These are phyloP conservation scores for Perilla frutescens DNA, from an alignment of 257 asterid genomes.

Conservation along the genomic window DNA sequence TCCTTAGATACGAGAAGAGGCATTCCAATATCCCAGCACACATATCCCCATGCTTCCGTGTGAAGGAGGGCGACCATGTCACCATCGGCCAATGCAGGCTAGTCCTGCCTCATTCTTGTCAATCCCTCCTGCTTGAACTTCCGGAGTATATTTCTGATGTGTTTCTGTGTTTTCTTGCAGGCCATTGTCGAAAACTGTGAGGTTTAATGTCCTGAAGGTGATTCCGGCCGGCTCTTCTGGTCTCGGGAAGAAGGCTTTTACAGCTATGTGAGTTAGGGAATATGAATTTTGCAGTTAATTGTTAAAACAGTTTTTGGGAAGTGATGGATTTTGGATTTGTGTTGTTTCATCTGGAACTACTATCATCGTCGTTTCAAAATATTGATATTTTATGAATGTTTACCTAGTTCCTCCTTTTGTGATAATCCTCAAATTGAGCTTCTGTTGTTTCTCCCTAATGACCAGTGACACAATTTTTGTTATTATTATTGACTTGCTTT, in stretches of 20 bases:
- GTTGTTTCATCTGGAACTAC: constrained; percentile 33
- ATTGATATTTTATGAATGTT: constrained; percentile 25
- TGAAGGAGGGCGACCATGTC: constrained; percentile 83
- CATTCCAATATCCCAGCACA: constrained; percentile 88
- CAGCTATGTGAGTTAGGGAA: constrained; percentile 58
- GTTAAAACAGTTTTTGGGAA: neutral
- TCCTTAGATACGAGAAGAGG: constrained; percentile 75
- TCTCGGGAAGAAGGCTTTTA: constrained; percentile 89
- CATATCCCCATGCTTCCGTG: constrained; percentile 88
- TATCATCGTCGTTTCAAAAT: constrained; percentile 19
- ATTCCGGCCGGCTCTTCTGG: constrained; percentile 84
- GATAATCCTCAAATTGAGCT: no score
- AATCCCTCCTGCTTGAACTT: no score
- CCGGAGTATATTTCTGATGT: neutral
- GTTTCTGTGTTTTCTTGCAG: constrained; percentile 38
- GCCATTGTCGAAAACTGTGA: constrained; percentile 85
- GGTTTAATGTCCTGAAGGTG: constrained; percentile 85
- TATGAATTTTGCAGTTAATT: constrained; percentile 17
- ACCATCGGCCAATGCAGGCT: constrained; percentile 90
- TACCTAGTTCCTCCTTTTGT: no score
- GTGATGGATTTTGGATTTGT: constrained; percentile 8
- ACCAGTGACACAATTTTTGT: no score
- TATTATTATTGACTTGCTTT: no score
- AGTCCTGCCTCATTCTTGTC: neutral
- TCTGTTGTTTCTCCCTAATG: no score